phyloP scores from a whole-genome alignment of 805 yeast species.

The Pichia rugopelliculosa region DNA sequence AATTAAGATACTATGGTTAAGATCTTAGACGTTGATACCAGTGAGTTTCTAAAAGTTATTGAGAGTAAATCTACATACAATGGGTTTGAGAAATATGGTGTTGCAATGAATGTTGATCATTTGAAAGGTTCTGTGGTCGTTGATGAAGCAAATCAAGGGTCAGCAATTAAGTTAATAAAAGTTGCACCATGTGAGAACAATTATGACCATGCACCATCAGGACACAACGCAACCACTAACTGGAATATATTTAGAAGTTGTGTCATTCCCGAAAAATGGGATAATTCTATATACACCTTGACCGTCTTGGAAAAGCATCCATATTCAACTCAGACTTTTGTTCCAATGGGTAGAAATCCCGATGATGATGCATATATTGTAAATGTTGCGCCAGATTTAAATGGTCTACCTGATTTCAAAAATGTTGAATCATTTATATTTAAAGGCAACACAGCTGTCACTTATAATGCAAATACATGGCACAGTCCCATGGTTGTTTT shows the following conservation, averaged over 20 bases:
- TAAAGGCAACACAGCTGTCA: slow-evolving; percentile 79
- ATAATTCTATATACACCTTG: slow-evolving; percentile 34
- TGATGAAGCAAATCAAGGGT: slow-evolving; percentile 81
- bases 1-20: slow-evolving; percentile 4
- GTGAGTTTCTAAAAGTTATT: not conserved
- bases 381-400: slow-evolving; percentile 55
- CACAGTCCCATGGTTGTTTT: slow-evolving; percentile 95
- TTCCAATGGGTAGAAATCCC: slow-evolving; percentile 73
- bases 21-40: slow-evolving; percentile 5
- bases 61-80: slow-evolving; percentile 21
- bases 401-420: slow-evolving; percentile 53
- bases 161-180: slow-evolving; percentile 70
- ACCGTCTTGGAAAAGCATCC: slow-evolving; percentile 89
- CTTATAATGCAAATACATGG: slow-evolving; percentile 84
- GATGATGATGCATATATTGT: slow-evolving; percentile 57
- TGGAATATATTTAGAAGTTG: slow-evolving; percentile 81
- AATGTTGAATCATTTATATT: slow-evolving; percentile 63
- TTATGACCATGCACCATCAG: slow-evolving; percentile 40
- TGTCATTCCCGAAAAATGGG: slow-evolving; percentile 59
- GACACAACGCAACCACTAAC: slow-evolving; percentile 48
- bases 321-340: slow-evolving; percentile 75
- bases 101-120: slow-evolving; percentile 69
- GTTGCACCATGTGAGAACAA: slow-evolving; percentile 62
- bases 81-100: slow-evolving; percentile 62
- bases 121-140: slow-evolving; percentile 45